Conservation (phyloP, 2,329 filamentous ascomycete species). For the Penicillium freii region DNA sequence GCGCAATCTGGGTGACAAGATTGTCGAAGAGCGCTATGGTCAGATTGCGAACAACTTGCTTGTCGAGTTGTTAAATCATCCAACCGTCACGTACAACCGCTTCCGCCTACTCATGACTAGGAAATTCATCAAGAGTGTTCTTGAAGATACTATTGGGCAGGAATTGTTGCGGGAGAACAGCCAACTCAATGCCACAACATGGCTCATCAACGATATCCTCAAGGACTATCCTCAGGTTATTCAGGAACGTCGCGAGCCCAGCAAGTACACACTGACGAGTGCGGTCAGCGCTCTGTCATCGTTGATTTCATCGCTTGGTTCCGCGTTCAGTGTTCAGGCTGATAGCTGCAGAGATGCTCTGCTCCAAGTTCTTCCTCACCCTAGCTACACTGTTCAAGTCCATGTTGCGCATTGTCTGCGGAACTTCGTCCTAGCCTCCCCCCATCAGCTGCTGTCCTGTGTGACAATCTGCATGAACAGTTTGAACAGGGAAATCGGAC, state of each 20-base stretch:
- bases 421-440: conserved; percentile 82
- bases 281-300: conserved; percentile 76
- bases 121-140: conserved; percentile 76
- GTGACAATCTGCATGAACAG: conserved; percentile 97
- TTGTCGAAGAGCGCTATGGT: conserved; percentile 79
- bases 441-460: conserved; percentile 84
- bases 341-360: conserved; percentile 83
- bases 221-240: conserved; percentile 92
- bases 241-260: conserved; percentile 82
- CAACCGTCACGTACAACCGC: conserved; percentile 75
- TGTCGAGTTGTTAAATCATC: conserved; percentile 72
- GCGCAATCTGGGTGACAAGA: conserved; percentile 72
- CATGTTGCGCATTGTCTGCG: conserved; percentile 84
- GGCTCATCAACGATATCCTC: conserved; percentile 79
- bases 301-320: conserved; percentile 75
- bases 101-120: conserved; percentile 83
- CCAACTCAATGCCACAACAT: conserved; percentile 76
- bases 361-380: conserved; percentile 86
- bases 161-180: conserved; percentile 85
- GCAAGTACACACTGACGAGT: conserved; percentile 78
- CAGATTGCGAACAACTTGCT: conserved; percentile 79
- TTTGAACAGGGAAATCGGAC: conserved; percentile 77
- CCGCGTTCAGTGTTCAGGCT: conserved; percentile 73
- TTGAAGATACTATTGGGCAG: conserved; percentile 79
- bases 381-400: conserved; percentile 93